Evolutionary conservation across 768 basidiomycete genomes (phyloP), one percentile per base, ranked within the genome.

Genomic region (Mycena alexandri): DNA sequence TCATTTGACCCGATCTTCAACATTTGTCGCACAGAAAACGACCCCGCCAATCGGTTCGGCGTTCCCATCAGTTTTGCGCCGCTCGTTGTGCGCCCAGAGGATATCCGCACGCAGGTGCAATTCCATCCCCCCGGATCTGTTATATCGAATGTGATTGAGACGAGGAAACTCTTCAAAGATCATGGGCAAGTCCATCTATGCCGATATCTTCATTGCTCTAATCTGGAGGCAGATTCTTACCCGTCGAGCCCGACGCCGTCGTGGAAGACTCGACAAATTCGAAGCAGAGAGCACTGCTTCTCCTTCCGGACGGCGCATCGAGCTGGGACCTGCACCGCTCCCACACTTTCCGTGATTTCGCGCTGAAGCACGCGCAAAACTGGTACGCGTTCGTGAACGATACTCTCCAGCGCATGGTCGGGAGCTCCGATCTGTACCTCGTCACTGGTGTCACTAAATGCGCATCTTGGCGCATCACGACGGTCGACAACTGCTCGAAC

Each of bases 1-100:
- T 33, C 36, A 10, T 72, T 72, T 43, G 65, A 63, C 24, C 22
- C 44, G 2, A 55, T 72, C 16, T 72, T 72, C 69, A 72, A 72
- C 43, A 67, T 71, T 36, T 44, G 41, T n/a, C 44, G 38, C 17
- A 21, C 65, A 14, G 33, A 53, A 29, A 41, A 59, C 33, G 56
- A 70, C 22, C 65, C 65, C 16, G 22, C 61, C 22, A 65, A 72
- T 34, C 59, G 63, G 14, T 56, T 63, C 29, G 50, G 68, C 2
- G 68, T 69, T 10, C 68, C 68, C 17, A 24, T 24, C 5, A 58
- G 51, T 10, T 69, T 65, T 24, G 64, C 61, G 21, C 56, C 54
- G 24, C 24, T 69, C n/a, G 3, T 34, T 17, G 46, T 62, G 8
- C 24, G 33, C 16, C 42, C 56, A 19, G 29, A 36, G 3, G 48